Evolutionary conservation across 2,329 filamentous ascomycete species (phyloP).

Genomic region (Amesomyces nigricolor): DNA sequence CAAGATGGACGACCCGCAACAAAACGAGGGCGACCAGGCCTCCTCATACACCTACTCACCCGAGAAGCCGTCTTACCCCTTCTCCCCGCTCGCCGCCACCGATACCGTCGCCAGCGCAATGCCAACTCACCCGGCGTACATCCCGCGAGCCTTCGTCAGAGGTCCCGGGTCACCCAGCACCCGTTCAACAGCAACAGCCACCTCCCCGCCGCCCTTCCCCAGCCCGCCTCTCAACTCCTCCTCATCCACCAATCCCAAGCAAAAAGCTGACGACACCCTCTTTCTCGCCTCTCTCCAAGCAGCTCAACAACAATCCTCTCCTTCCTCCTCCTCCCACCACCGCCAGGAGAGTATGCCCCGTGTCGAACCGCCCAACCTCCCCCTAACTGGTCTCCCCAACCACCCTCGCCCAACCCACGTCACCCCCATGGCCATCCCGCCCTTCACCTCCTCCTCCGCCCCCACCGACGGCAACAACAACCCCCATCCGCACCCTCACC

Average conservation of each 20-base stretch:
- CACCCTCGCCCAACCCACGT: background rate
- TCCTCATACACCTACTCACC: constrained; percentile 18
- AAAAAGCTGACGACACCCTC: constrained; percentile 14
- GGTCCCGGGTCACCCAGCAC: constrained; percentile 16
- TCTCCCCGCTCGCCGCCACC: constrained; percentile 16
- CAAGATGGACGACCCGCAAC: constrained; percentile 24
- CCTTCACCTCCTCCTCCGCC: constrained; percentile 2
- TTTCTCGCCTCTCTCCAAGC: constrained; percentile 19
- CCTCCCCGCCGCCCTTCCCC: constrained; percentile 8
- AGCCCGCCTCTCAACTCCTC: constrained; percentile 4
- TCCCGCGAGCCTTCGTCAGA: constrained; percentile 33
- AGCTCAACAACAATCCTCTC: background rate
- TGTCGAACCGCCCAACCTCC: constrained; percentile 1
- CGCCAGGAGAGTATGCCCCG: background rate
- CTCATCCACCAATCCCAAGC: constrained; percentile 6
- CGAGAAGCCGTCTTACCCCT: constrained; percentile 15
- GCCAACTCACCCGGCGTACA: constrained; percentile 46
- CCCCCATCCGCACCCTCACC: background rate
- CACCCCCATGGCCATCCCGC: background rate
- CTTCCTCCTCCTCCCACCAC: background rate
- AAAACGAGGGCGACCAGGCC: constrained; percentile 12
- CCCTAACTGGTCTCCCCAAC: background rate
- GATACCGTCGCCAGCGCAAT: constrained; percentile 30
- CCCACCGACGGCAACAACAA: background rate
- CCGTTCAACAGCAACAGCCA: constrained; percentile 9